phyloP scores from a whole-genome alignment of 176 grass and related monocot genomes.

The Lolium rigidum region DNA sequence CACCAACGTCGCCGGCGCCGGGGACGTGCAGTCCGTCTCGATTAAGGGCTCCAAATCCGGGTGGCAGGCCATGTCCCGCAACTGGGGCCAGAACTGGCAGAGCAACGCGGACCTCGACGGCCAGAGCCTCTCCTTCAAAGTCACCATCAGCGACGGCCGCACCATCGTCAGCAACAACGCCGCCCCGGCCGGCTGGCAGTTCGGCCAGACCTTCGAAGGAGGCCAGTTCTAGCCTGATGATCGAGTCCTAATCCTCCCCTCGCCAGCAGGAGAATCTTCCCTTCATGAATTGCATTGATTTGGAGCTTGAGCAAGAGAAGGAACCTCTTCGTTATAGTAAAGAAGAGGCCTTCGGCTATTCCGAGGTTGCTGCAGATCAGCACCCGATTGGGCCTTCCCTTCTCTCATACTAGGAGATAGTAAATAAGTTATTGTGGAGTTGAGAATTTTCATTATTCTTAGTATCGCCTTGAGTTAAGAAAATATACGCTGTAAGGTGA shows the following conservation, averaged over 20 bases:
- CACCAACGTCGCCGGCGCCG: constrained; percentile 87
- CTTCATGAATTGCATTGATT: constrained; percentile 11
- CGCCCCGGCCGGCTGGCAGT: constrained; percentile 74
- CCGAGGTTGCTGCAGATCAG: constrained; percentile 34
- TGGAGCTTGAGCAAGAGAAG: constrained; percentile 25
- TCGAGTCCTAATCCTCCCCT: no score
- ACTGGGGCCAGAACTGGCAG: constrained; percentile 97
- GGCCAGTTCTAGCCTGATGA: constrained; percentile 54
- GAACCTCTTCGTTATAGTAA: constrained; percentile 47
- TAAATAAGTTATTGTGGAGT: constrained; percentile 28
- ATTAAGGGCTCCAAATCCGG: constrained; percentile 78
- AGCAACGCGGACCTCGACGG: constrained; percentile 81
- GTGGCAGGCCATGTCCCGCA: constrained; percentile 83
- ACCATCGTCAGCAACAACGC: constrained; percentile 61
- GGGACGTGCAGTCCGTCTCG: constrained; percentile 66
- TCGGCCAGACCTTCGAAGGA: constrained; percentile 82
- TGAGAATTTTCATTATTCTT: constrained; percentile 12
- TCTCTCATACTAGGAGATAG: constrained; percentile 43
- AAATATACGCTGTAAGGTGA: constrained; percentile 24
- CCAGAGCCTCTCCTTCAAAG: constrained; percentile 60
- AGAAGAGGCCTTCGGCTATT: constrained; percentile 57
- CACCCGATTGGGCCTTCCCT: constrained; percentile 73
- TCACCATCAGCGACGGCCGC: constrained; percentile 12
- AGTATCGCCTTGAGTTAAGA: background rate
- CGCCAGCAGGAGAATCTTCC: background rate